Evolutionary conservation across 345 rosid genomes (phyloP), one percentile per base, ranked within the genome.

Genomic region (Arabidopsis suecica): DNA sequence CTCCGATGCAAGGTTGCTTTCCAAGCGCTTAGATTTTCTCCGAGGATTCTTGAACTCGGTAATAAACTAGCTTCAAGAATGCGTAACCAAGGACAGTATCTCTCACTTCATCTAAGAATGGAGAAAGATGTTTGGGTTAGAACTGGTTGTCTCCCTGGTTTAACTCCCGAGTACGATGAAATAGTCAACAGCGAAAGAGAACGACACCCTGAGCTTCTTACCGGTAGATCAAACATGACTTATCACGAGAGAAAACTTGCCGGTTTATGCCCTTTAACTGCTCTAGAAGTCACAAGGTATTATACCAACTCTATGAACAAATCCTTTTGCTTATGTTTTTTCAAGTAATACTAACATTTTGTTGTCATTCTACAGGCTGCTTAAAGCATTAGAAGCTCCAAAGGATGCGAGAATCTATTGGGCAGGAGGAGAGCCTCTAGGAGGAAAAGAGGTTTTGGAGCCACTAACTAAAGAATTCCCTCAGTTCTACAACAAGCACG

Each of bases 101-200:
- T 93, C 42, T 91, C 97, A 51, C 95, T 95, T 62, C 99, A 93
- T 82, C 81, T 90, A 30, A 80, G 97, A 44, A 85, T 92, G 94
- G 98, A 95, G 85, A 90, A 93, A 82, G 98, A 90, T 67, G 98
- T 92, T 11, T 93, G 98, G 98, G 97, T 95, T 75, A 87, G 98
- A 79, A 93, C 97, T 6, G 97, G 97, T 61, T 95, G 99, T 78
- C 90, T 91, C 11, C 98, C 91, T 7, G 98, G 98, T 72, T 80
- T 90, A 70, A 87, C 80, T 74, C 84, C 80, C 1, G 82, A 88
- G 58, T 93, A 82, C 65, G 96, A 96, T 58, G 97, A 89, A 57
- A 87, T 91, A 10, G 82, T 96, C 20, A 80, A 79, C 68, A 80
- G 63, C 33, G 99, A 93, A 84, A 89, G 98, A 86, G 82, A 84